These are phyloP conservation scores for Hyphopichia buzzinii DNA, from an alignment of 1,139 yeast genomes.

Conservation along the genomic window DNA sequence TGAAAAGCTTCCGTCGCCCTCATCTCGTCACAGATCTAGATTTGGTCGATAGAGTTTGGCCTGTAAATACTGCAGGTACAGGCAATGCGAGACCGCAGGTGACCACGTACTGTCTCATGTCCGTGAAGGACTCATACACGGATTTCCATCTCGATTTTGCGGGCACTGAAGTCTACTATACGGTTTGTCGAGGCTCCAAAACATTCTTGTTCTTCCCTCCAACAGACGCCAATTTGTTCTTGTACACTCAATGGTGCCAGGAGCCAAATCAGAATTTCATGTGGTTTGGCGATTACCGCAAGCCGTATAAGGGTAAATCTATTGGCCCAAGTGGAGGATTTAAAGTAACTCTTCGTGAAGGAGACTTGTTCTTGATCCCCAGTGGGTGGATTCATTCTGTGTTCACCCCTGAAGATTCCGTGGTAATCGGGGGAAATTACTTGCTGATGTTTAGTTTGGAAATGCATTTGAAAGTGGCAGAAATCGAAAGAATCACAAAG, in stretches of 20 bases:
- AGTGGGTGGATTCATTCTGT: slow-evolving; percentile 96
- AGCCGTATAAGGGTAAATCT: slow-evolving; percentile 21
- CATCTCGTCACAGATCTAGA: slow-evolving; percentile 64
- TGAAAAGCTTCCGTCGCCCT: slow-evolving; percentile 64
- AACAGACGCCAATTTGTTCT: slow-evolving; percentile 53
- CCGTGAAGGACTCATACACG: slow-evolving; percentile 76
- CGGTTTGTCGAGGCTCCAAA: slow-evolving; percentile 70
- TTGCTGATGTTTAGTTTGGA: slow-evolving; percentile 61
- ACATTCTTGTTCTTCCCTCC: slow-evolving; percentile 81
- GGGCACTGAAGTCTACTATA: slow-evolving; percentile 89
- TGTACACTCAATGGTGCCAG: slow-evolving; percentile 72
- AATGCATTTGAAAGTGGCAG: slow-evolving; percentile 59
- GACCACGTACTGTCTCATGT: slow-evolving; percentile 83
- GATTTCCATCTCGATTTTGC: slow-evolving; percentile 93
- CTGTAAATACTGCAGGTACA: slow-evolving; percentile 13
- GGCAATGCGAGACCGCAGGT: slow-evolving; percentile 59
- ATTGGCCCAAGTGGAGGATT: slow-evolving; percentile 47
- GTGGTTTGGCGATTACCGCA: slow-evolving; percentile 63
- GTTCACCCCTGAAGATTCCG: slow-evolving; percentile 74
- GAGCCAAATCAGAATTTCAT: slow-evolving; percentile 58
- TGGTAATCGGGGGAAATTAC: slow-evolving; percentile 87
- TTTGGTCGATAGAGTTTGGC: slow-evolving; percentile 69
- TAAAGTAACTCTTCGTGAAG: slow-evolving; percentile 59
- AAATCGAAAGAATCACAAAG: slow-evolving; percentile 62
- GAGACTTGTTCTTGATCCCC: slow-evolving; percentile 81